These are phyloP conservation scores for Apocynum venetum DNA, from an alignment of 257 asterid genomes.

Conservation along the genomic window DNA sequence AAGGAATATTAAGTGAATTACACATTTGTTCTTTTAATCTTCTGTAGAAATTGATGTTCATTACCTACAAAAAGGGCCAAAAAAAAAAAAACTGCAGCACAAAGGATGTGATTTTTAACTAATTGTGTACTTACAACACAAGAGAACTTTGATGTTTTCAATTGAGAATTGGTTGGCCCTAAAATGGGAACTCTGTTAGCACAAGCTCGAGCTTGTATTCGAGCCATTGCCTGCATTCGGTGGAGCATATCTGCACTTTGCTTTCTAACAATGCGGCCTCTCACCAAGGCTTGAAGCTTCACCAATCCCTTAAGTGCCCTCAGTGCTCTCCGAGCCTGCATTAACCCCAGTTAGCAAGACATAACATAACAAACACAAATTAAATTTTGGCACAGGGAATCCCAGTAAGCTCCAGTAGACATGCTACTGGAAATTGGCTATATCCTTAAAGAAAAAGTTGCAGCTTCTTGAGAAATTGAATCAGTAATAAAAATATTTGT, in stretches of 20 bases:
- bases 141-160: slow-evolving; percentile 25
- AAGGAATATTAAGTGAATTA: not conserved
- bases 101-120: not conserved
- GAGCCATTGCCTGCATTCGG: slow-evolving; percentile 94
- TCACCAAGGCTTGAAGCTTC: slow-evolving; percentile 89
- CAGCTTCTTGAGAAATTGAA: not conserved
- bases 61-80: not conserved
- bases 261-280: slow-evolving; percentile 88
- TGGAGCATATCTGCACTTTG: slow-evolving; percentile 85
- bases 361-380: not conserved
- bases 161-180: slow-evolving; percentile 31
- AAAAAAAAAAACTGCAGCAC: not conserved
- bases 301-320: slow-evolving; percentile 89
- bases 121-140: slow-evolving; percentile 38
- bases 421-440: not conserved
- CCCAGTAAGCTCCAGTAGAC: not conserved
- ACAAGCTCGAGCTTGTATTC: slow-evolving; percentile 94
- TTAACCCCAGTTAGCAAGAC: not conserved
- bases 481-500: not conserved
- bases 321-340: slow-evolving; percentile 86
- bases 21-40: not conserved
- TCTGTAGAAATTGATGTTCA: no score
- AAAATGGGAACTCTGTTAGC: slow-evolving; percentile 43
- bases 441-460: not conserved
- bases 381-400: not conserved